Percentiles rank a stretch among this genome's conserved stretches.
Evolutionary conservation across 2,329 filamentous ascomycete species (phyloP).

Genomic region (Simplicillium aogashimaense): DNA sequence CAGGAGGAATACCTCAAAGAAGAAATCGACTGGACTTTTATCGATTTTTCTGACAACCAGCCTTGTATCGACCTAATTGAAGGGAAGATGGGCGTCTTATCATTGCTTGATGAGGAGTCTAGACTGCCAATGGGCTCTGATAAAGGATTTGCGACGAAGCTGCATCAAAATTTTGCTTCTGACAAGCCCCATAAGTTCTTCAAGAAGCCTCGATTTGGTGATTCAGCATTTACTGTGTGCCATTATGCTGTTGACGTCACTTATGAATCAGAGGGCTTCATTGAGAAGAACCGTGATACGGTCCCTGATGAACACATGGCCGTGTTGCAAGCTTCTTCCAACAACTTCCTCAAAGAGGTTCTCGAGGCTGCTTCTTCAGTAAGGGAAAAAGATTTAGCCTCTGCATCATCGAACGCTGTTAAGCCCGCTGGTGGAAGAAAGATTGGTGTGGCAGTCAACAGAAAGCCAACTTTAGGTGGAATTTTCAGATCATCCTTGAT

Average conservation of each 20-base stretch:
- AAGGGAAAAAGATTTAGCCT: slow-evolving; percentile 75
- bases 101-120: slow-evolving; percentile 91
- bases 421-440: slow-evolving; percentile 74
- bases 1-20: slow-evolving; percentile 96
- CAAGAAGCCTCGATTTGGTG: slow-evolving; percentile 97
- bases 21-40: slow-evolving; percentile 98
- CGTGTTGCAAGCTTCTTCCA: slow-evolving; percentile 74
- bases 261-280: slow-evolving; percentile 97
- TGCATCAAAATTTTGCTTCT: slow-evolving; percentile 83
- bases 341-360: slow-evolving; percentile 75
- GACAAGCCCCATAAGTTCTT: slow-evolving; percentile 88
- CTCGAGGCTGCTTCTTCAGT: slow-evolving; percentile 77
- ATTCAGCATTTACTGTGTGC: slow-evolving; percentile 94
- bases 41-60: slow-evolving; percentile 98
- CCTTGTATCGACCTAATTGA: slow-evolving; percentile 98
- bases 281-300: slow-evolving; percentile 98
- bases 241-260: slow-evolving; percentile 98
- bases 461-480: slow-evolving; percentile 92
- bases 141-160: slow-evolving; percentile 91
- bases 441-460: slow-evolving; percentile 83
- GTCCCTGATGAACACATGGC: slow-evolving; percentile 98
- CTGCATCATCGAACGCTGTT: slow-evolving; percentile 58
- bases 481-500: slow-evolving; percentile 99
- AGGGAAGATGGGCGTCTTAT: slow-evolving; percentile 87
- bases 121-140: slow-evolving; percentile 94